Evolutionary conservation across 164 flowering plant genomes (phyloP).

Genomic region (Tetrastigma voinierianum): DNA sequence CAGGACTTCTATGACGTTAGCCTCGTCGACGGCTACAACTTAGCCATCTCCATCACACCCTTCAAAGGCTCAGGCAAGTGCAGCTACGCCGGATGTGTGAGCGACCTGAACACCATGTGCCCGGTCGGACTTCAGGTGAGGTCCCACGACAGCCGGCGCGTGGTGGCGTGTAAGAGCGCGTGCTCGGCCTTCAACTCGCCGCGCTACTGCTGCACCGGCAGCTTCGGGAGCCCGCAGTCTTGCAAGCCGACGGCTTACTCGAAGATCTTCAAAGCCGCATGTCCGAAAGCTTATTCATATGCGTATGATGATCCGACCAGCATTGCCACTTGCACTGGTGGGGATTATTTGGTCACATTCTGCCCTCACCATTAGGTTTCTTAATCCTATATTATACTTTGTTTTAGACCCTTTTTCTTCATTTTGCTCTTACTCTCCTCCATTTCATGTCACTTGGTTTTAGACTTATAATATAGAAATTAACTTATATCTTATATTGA

Average conservation of each 20-base stretch:
- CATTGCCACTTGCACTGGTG: conserved; percentile 81
- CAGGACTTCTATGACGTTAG: conserved; percentile 94
- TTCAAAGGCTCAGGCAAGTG: conserved; percentile 64
- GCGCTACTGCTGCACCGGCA: conserved; percentile 85
- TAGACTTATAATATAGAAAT: too few relatives aligned
- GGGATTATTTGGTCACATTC: conserved; percentile 76
- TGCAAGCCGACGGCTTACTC: conserved; percentile 95
- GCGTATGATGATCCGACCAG: conserved; percentile 97
- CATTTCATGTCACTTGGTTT: too few relatives aligned
- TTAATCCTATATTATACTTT: too few relatives aligned
- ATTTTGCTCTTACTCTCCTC: too few relatives aligned
- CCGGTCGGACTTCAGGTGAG: conserved; percentile 82
- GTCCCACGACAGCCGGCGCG: conserved; percentile 44
- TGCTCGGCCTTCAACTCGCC: conserved; percentile 87
- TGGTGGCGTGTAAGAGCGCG: conserved; percentile 91
- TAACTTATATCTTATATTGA: too few relatives aligned
- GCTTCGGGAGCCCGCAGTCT: conserved; percentile 70
- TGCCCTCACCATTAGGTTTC: conserved; percentile 56
- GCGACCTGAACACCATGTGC: conserved; percentile 85
- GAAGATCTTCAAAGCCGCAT: conserved; percentile 79
- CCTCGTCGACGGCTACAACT: conserved; percentile 92
- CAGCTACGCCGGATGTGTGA: conserved; percentile 81
- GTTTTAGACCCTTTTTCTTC: too few relatives aligned
- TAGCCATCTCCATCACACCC: conserved; percentile 71
- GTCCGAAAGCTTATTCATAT: conserved; percentile 91